A percentile compares a stretch with the other conserved stretches of the same genome.
Evolutionary conservation across 768 basidiomycete genomes (phyloP).

Genomic region (Tulasnella sp.): DNA sequence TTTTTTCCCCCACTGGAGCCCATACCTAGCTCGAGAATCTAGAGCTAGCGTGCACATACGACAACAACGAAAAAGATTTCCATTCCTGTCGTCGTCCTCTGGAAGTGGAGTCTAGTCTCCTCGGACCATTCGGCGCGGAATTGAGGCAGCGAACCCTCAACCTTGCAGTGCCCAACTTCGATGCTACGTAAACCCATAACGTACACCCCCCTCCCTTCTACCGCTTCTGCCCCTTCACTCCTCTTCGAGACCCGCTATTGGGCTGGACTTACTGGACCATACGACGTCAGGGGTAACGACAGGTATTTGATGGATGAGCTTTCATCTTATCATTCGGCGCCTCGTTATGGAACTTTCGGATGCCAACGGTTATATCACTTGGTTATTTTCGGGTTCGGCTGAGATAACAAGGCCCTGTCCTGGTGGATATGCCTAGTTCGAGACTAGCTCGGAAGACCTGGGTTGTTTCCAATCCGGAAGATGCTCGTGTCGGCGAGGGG

Average conservation of each 20-base stretch:
- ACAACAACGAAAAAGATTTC: too few relatives aligned
- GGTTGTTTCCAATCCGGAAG: not conserved
- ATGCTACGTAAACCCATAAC: not conserved
- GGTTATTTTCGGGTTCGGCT: not conserved
- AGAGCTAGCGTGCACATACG: too few relatives aligned
- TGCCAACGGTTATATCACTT: not conserved
- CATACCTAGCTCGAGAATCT: too few relatives aligned
- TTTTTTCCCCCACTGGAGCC: too few relatives aligned
- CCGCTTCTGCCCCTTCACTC: not conserved
- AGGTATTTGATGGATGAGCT: not conserved
- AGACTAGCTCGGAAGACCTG: not conserved
- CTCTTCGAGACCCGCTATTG: not conserved
- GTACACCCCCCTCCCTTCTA: not conserved
- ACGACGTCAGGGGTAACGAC: not conserved
- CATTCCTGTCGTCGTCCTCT: too few relatives aligned
- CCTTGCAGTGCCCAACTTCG: not conserved
- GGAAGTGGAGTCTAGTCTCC: too few relatives aligned
- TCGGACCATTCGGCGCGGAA: too few relatives aligned
- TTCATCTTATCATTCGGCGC: not conserved
- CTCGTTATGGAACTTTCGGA: not conserved
- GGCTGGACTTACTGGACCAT: not conserved
- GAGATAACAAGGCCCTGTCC: not conserved
- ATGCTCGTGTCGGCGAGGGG: not conserved
- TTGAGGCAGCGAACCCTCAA: too few relatives aligned
- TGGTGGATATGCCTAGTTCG: not conserved